Evolutionary conservation across 768 basidiomycete genomes (phyloP).

Genomic region (Lentinula lateritia): DNA sequence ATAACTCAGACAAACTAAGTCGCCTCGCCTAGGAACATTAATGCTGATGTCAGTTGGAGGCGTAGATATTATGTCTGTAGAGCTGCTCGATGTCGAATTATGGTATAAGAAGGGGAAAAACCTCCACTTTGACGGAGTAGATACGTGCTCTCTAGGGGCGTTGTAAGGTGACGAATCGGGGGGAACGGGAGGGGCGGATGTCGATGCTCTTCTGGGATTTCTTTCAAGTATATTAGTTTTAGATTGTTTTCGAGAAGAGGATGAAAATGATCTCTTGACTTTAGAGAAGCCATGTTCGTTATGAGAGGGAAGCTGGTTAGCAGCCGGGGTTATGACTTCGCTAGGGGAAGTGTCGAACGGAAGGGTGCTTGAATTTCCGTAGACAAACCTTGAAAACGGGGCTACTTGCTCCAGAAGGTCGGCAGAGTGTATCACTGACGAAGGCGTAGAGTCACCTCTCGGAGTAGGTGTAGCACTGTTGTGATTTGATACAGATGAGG

Average conservation of each 20-base stretch:
- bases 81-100: conserved; percentile 20
- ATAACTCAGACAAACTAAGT: conserved; percentile 69
- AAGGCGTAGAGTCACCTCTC: conserved; percentile 13
- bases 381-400: conserved; percentile 18
- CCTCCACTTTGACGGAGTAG: conserved; percentile 30
- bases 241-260: conserved; percentile 1
- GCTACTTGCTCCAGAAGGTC: conserved; percentile 12
- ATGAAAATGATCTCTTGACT: conserved; percentile 1
- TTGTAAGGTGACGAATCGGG: neutral
- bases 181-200: conserved; percentile 9
- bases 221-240: conserved; percentile 6
- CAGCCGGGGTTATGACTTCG: neutral
- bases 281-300: neutral
- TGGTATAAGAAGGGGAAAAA: conserved; percentile 36
- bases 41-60: conserved; percentile 10
- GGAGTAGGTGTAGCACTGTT: conserved; percentile 9
- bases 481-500: conserved; percentile 12
- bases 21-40: conserved; percentile 47
- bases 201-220: conserved; percentile 6
- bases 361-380: conserved; percentile 7
- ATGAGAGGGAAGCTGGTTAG: neutral
- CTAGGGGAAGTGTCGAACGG: neutral
- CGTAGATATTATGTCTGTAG: conserved; percentile 10
- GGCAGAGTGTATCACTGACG: conserved; percentile 18
- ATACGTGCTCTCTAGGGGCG: conserved; percentile 10